Evolutionary conservation across 176 grass and related monocot species (phyloP), one percentile per base, ranked within the genome.

Genomic region (Juncus effusus): DNA sequence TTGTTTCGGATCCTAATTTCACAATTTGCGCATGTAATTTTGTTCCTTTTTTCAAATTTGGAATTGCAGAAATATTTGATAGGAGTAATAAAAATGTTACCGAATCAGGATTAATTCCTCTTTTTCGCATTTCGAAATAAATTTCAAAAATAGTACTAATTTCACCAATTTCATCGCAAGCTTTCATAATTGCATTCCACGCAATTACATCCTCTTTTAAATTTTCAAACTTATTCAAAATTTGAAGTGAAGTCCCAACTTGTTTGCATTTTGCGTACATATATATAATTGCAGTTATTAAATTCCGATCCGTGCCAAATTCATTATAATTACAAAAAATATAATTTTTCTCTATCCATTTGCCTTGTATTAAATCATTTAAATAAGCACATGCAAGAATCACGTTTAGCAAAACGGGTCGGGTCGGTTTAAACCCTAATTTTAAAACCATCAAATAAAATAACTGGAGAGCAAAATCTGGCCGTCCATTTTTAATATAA

Each of bases 161-260:
- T 53, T 76, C 54, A 62, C 81, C 89, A 7, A 82, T 41, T 65
- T 82, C 76, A 69, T 55, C 64, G 80, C 76, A 94, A 13, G 78
- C 90, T 80, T 94, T 89, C 42, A 94, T 83, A 54, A 80, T 63
- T 60, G 82, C 67, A 69, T 94, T 94, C 90, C 90, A 89, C 35
- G 85, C 79, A 76, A 94, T 72, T 19, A 80, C 68, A 40, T 89
- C 90, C 13, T 10, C 42, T 83, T 65, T 74, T 59, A 76, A 69
- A 79, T 78, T 59, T 76, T 56, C 63, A 56, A 54, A 12, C 71
- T 52, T 70, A 67, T 78, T 14, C 60, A 94, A 19, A 93, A 85
- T 77, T 60, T 41, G 28, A 9, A 75, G 15, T 54, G 89, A 85
- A 1, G 1, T 65, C 66, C 57, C 67, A 63, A 93, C 56, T 63